Base-by-base conservation (phyloP, 257 asterid species). In the Linderniella brevidens region DNA sequence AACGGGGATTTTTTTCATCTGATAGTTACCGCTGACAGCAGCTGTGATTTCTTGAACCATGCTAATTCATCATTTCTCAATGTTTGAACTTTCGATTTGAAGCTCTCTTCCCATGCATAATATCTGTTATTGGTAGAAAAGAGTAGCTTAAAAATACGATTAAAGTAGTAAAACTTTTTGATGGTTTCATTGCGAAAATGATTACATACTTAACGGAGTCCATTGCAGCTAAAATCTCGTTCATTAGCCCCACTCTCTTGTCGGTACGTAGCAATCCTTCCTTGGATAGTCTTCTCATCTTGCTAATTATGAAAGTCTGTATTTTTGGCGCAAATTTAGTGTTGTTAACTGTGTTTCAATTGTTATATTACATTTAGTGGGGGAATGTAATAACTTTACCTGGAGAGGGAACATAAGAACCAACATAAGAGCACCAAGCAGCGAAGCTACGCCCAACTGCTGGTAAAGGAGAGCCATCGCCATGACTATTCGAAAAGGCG, bases 391-490 rank as follows among this genome's bases (percentile, higher is more conserved):
- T 17, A 35, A 53, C 17, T 19, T 41, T 62, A 81, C 96, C 93
- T 85, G 96, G 61, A 85, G 40, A 29, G 96, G 97, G 60, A 82
- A 82, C 80, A 82, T 73, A 57, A 79, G 78, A 50, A 78, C 71
- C 40, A 86, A 56, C 79, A 79, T 65, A 13, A 83, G 66, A 49
- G 82, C 69, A 63, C 97, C 97, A 48, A 82, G 69, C 56, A 86
- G 97, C 48, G 97, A 79, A 46, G 97, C 93, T 46, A 75, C 80
- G 48, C 97, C 94, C 50, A 86, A 66, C 57, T 86, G 93, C 72
- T 79, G 87, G 81, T 86, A 86, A 25, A 86, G 92, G 62, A 86
- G 93, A 73, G 68, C 63, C 85, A 86, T 65, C 66, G 97, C 80
- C 68, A 79, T 65, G 60, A 46, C 62, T 32, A 86, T 86, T 40